Evolutionary conservation across 306 rosid species (phyloP).

Genomic region (Abrus pulchellus): DNA sequence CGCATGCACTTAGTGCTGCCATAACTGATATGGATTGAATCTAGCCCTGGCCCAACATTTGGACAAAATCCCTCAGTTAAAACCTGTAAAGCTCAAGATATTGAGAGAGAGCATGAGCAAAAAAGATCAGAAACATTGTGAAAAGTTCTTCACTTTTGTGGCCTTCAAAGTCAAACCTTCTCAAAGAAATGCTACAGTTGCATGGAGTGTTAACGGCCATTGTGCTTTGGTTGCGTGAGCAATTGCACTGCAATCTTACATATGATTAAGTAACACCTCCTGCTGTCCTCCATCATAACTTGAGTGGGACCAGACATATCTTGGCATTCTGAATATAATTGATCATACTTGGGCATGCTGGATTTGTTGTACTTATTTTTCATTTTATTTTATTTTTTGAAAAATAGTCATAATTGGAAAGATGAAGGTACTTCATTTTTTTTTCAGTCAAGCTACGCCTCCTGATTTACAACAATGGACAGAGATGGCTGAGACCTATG

Average conservation of each 20-base stretch:
- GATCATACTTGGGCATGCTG: slow-evolving; percentile 41
- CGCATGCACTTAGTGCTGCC: neutral
- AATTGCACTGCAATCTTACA: neutral
- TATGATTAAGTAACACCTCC: slow-evolving; percentile 1
- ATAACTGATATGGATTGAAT: slow-evolving; percentile 7
- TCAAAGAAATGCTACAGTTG: neutral
- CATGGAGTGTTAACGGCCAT: neutral
- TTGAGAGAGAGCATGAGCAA: slow-evolving; percentile 1
- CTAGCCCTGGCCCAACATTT: neutral
- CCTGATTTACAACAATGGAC: slow-evolving; percentile 94
- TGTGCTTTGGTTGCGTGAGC: neutral
- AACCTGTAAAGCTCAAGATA: neutral
- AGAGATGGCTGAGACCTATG: slow-evolving; percentile 90
- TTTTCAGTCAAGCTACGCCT: slow-evolving; percentile 71
- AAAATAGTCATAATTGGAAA: slow-evolving; percentile 20
- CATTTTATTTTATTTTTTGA: slow-evolving; percentile 30
- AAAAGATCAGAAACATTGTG: neutral
- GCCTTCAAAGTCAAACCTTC: slow-evolving; percentile 11
- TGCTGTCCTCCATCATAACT: neutral
- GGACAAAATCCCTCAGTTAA: neutral
- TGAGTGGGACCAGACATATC: slow-evolving; percentile 22
- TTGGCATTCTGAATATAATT: slow-evolving; percentile 33
- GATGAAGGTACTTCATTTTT: slow-evolving; percentile 34
- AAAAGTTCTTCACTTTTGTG: neutral
- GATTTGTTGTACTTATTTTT: slow-evolving; percentile 28